Evolutionary conservation across 176 grass and related monocot genomes (phyloP).

Genomic region (Pharus latifolius): DNA sequence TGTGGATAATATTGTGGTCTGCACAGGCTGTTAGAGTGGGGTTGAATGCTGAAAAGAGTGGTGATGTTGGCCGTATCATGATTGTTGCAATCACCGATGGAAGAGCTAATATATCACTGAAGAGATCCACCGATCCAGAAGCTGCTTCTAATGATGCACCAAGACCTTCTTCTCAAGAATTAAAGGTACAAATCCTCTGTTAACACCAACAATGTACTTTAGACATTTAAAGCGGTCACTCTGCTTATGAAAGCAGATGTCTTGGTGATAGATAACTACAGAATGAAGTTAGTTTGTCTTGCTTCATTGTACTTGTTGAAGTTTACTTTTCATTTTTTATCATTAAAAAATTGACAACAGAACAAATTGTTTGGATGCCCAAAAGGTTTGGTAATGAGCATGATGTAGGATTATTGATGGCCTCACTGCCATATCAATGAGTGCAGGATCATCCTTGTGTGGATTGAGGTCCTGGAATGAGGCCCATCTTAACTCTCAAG

Average conservation of each 20-base stretch:
- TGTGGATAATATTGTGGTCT: slow-evolving; percentile 3
- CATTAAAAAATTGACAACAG: too few species aligned
- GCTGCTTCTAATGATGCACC: slow-evolving; percentile 60
- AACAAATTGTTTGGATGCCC: too few species aligned
- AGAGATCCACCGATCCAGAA: slow-evolving; percentile 90
- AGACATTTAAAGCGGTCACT: too few species aligned
- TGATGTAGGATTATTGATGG: too few species aligned
- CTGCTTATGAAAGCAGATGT: background rate
- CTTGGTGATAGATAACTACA: background rate
- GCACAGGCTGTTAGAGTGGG: slow-evolving; percentile 92
- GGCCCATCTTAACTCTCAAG: too few species aligned
- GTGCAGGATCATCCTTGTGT: too few species aligned
- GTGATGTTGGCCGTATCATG: slow-evolving; percentile 96
- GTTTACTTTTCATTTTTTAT: too few species aligned
- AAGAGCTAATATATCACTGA: slow-evolving; percentile 90
- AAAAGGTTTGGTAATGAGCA: too few species aligned
- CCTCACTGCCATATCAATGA: too few species aligned
- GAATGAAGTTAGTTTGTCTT: too few species aligned
- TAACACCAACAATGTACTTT: background rate
- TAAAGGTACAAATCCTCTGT: slow-evolving; percentile 48
- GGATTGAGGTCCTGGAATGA: too few species aligned
- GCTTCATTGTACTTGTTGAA: too few species aligned
- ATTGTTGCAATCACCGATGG: slow-evolving; percentile 97
- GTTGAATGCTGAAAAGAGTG: slow-evolving; percentile 96
- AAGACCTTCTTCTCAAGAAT: slow-evolving; percentile 81